These are phyloP conservation scores for Eucalyptus melliodora DNA, from an alignment of 345 rosid genomes.

Conservation along the genomic window DNA sequence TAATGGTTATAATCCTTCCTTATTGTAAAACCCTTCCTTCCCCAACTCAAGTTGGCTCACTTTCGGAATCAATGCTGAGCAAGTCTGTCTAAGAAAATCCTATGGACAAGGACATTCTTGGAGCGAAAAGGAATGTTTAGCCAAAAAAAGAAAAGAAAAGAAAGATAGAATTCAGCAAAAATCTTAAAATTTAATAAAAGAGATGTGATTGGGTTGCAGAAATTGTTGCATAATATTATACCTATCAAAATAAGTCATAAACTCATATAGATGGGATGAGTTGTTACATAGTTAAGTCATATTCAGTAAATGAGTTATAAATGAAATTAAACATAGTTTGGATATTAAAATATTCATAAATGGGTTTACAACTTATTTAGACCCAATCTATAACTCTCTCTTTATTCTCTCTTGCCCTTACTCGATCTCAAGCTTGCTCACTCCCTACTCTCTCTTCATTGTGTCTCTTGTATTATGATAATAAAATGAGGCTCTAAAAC, in stretches of 20 bases:
- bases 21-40: neutral
- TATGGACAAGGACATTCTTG: neutral
- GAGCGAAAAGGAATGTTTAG: neutral
- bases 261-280: too few species aligned
- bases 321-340: too few species aligned
- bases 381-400: fast-evolving
- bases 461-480: neutral
- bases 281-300: too few species aligned
- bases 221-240: neutral
- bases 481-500: neutral
- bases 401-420: fast-evolving
- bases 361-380: too few species aligned
- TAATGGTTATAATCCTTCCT: neutral
- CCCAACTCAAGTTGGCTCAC: neutral
- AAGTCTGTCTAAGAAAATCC: neutral
- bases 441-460: too few species aligned
- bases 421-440: too few species aligned
- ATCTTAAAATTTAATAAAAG: neutral
- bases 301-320: too few species aligned
- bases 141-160: neutral
- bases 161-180: neutral
- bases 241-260: too few species aligned
- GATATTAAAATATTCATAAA: too few species aligned
- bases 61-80: neutral
- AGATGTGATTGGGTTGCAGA: neutral